Evolutionary conservation across 768 basidiomycete genomes (phyloP).

Genomic region (Suillus brevipes): DNA sequence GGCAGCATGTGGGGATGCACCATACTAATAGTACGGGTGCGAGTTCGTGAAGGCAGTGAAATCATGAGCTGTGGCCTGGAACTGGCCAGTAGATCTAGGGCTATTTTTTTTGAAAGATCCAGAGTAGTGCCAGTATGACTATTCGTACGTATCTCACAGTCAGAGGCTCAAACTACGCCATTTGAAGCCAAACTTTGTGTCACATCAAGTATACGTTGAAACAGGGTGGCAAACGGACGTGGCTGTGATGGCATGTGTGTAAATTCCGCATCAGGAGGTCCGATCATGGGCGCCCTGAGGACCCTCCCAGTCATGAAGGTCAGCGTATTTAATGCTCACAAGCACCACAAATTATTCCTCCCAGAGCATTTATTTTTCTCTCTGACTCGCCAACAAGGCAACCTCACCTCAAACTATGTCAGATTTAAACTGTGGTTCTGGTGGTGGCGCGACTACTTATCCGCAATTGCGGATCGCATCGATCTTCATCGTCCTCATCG

Average conservation of each 20-base stretch:
- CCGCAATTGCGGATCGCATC: conserved; percentile 64
- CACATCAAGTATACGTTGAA: not conserved
- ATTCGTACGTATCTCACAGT: not conserved
- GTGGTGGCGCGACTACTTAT: conserved; percentile 51
- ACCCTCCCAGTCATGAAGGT: conserved; percentile 1
- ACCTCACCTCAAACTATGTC: conserved; percentile 22
- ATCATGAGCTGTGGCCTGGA: not conserved
- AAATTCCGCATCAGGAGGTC: not conserved
- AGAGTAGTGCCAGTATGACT: no score
- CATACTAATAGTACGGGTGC: not conserved
- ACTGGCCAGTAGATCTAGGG: no score
- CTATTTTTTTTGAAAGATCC: not conserved
- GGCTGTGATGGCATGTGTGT: not conserved
- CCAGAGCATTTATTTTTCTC: not conserved
- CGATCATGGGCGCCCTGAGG: not conserved
- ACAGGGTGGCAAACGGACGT: not conserved
- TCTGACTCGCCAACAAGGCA: not conserved
- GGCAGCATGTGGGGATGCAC: not conserved
- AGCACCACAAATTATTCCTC: not conserved
- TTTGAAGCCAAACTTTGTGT: no score
- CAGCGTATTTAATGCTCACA: conserved; percentile 5
- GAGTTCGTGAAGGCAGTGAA: not conserved
- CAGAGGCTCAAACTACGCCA: no score
- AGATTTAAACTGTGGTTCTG: conserved; percentile 44
- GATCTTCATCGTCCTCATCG: conserved; percentile 69